Conservation (phyloP, 179 eudicot species). For the Vitellaria paradoxa region DNA sequence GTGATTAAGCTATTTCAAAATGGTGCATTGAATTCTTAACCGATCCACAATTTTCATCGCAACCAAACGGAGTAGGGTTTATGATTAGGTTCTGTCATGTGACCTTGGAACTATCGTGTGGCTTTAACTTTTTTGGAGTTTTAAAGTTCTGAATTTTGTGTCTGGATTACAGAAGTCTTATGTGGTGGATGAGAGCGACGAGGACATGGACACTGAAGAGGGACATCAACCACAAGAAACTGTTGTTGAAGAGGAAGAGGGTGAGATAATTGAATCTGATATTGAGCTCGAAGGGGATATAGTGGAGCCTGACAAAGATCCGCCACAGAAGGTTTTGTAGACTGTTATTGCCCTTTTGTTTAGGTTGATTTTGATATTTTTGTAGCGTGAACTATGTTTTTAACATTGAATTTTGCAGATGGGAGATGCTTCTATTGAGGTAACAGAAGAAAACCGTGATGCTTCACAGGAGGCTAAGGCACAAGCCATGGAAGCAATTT, state of each 20-base stretch:
- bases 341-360: not conserved
- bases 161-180: conserved; percentile 34
- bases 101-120: not conserved
- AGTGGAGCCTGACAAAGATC: conserved; percentile 92
- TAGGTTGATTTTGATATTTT: conserved; percentile 4
- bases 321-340: conserved; percentile 76
- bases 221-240: conserved; percentile 25
- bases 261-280: conserved; percentile 84
- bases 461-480: conserved; percentile 80
- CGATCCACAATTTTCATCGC: not conserved
- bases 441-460: conserved; percentile 83
- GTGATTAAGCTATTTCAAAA: not conserved
- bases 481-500: conserved; percentile 73
- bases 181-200: conserved; percentile 73
- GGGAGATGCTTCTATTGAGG: conserved; percentile 87
- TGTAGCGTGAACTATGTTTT: not conserved
- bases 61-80: not conserved
- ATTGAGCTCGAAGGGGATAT: conserved; percentile 84
- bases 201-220: conserved; percentile 45
- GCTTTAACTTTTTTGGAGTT: not conserved
- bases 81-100: not conserved
- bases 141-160: not conserved
- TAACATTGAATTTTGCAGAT: conserved; percentile 39
- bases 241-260: conserved; percentile 68
- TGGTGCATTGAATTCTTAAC: not conserved